phyloP scores from a whole-genome alignment of 108 stramenopile species.

The Fragilariopsis cylindrus region DNA sequence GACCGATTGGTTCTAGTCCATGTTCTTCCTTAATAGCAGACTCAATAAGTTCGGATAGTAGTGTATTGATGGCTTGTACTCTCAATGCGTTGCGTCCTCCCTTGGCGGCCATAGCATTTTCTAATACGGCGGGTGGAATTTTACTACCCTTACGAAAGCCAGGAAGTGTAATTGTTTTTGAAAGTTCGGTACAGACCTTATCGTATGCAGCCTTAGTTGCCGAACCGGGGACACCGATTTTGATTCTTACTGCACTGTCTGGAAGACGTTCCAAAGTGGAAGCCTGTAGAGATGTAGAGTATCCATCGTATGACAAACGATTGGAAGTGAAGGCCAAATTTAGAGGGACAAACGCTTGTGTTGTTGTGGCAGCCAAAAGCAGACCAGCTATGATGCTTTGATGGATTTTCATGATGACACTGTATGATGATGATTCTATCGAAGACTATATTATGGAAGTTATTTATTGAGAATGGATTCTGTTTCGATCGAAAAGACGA shows the following conservation, averaged over 20 bases:
- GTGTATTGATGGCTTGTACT: slow-evolving; percentile 68
- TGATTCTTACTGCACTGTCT: slow-evolving; percentile 71
- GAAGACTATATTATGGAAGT: too few species aligned
- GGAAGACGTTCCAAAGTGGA: slow-evolving; percentile 66
- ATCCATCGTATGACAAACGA: not conserved
- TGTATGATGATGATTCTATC: too few species aligned
- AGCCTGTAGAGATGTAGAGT: slow-evolving; percentile 20
- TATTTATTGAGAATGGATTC: too few species aligned
- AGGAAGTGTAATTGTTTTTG: slow-evolving; percentile 72
- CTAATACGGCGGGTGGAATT: slow-evolving; percentile 80
- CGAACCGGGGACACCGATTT: slow-evolving; percentile 59
- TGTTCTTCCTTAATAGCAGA: slow-evolving; percentile 75
- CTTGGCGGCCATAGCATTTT: slow-evolving; percentile 66
- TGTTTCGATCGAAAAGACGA: too few species aligned
- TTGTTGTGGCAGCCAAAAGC: slow-evolving; percentile 19
- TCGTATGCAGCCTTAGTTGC: slow-evolving; percentile 83
- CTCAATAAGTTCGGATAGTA: slow-evolving; percentile 63
- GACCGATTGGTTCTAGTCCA: slow-evolving; percentile 85
- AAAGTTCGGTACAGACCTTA: slow-evolving; percentile 66
- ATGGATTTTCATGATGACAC: not conserved
- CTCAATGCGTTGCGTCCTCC: slow-evolving; percentile 67
- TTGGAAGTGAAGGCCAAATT: slow-evolving; percentile 11
- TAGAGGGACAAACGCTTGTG: slow-evolving; percentile 31
- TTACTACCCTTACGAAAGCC: slow-evolving; percentile 89
- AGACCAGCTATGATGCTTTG: slow-evolving; percentile 1